These are phyloP conservation scores for Colletotrichum destructivum DNA, from an alignment of 2,329 filamentous ascomycete genomes.

Conservation along the genomic window DNA sequence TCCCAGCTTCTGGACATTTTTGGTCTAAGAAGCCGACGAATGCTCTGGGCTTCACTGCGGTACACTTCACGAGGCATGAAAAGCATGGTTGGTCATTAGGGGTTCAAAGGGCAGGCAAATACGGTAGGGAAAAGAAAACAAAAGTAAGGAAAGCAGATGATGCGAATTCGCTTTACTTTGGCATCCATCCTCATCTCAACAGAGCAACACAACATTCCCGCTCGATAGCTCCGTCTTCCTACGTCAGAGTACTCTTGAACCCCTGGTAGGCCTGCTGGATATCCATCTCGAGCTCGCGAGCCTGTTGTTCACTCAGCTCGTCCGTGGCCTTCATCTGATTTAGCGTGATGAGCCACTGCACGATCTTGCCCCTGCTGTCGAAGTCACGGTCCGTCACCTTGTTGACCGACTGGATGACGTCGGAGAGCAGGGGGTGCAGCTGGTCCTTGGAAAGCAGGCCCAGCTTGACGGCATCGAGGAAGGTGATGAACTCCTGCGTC, in stretches of 20 bases:
- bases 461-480: conserved; percentile 93
- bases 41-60: neutral
- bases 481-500: conserved; percentile 98
- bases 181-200: conserved; percentile 24
- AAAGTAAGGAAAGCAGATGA: too few relatives aligned
- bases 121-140: neutral
- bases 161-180: conserved; percentile 13
- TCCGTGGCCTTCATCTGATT: conserved; percentile 99
- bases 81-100: neutral
- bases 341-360: conserved; percentile 96
- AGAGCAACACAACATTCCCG: neutral
- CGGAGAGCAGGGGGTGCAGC: conserved; percentile 93
- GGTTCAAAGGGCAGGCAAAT: neutral
- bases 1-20: conserved; percentile 97
- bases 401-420: conserved; percentile 97
- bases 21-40: conserved; percentile 65
- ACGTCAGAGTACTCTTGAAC: conserved; percentile 85
- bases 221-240: conserved; percentile 18
- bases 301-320: conserved; percentile 88
- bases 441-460: conserved; percentile 95
- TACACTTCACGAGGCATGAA: conserved; percentile 12
- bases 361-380: conserved; percentile 95
- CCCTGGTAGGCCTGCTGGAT: conserved; percentile 96
- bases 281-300: conserved; percentile 90
- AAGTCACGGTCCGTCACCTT: conserved; percentile 97